Conservation (phyloP, 441 rosid species). For the Croton setiger region DNA sequence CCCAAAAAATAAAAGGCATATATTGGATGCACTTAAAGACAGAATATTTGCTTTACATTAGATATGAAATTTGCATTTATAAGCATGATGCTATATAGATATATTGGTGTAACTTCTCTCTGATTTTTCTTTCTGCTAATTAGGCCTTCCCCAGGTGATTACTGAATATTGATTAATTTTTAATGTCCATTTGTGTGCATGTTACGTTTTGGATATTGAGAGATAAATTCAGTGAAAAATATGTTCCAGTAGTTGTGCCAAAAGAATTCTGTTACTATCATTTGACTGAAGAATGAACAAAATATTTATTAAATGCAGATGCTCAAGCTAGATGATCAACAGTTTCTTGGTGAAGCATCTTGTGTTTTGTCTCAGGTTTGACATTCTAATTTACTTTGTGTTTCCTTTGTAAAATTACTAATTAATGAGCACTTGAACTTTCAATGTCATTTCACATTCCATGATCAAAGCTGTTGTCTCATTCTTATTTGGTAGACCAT, state of each 20-base stretch:
- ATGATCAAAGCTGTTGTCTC: not conserved
- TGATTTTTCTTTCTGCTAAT: not conserved
- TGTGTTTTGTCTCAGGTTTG: slow-evolving; percentile 79
- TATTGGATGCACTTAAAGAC: too few species aligned
- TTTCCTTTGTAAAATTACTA: slow-evolving; percentile 7
- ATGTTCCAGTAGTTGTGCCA: not conserved
- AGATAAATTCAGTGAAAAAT: not conserved
- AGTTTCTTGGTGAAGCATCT: slow-evolving; percentile 85
- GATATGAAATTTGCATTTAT: not conserved
- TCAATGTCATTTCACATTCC: not conserved
- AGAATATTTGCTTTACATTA: not conserved
- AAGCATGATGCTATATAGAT: not conserved
- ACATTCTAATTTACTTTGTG: not conserved
- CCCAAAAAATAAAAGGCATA: too few species aligned
- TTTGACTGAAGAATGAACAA: slow-evolving; percentile 17
- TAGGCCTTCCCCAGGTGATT: not conserved
- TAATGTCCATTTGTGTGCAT: not conserved
- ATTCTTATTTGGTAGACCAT: not conserved
- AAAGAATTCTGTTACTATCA: slow-evolving; percentile 9
- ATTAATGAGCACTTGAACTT: slow-evolving; percentile 5
- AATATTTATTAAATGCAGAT: slow-evolving; percentile 44
- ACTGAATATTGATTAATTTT: not conserved
- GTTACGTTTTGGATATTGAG: not conserved
- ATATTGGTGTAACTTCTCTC: not conserved
- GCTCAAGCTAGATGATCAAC: slow-evolving; percentile 91